Conservation (phyloP, 768 basidiomycete genomes). For the Suillus luteus region DNA sequence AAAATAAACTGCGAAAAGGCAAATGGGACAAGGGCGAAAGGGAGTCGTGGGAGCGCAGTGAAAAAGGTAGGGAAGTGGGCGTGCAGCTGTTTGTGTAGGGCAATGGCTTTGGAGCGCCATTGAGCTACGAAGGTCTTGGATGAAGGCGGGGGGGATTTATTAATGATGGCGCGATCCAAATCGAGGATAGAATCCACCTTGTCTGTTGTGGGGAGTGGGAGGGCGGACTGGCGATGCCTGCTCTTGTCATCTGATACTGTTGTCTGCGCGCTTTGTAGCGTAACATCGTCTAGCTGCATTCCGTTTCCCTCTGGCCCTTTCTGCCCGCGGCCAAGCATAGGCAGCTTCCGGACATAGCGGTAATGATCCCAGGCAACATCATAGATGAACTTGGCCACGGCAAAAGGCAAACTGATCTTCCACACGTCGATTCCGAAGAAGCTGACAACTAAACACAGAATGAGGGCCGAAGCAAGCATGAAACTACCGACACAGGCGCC, state of each 20-base stretch:
- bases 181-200: conserved; percentile 3
- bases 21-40: conserved; percentile 84
- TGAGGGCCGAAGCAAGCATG: conserved; percentile 65
- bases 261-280: not conserved
- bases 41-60: conserved; percentile 66
- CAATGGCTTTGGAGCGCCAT: not conserved
- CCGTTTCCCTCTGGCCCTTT: not conserved
- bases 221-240: not conserved
- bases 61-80: conserved; percentile 70
- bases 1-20: conserved; percentile 95
- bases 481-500: conserved; percentile 75
- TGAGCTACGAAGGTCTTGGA: not conserved
- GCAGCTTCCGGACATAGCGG: conserved; percentile 35
- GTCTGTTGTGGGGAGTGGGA: not conserved
- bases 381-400: conserved; percentile 65
- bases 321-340: conserved; percentile 18
- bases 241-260: not conserved
- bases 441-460: conserved; percentile 74
- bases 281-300: not conserved
- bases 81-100: conserved; percentile 17
- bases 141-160: not conserved
- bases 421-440: conserved; percentile 80
- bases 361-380: conserved; percentile 66
- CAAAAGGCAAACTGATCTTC: conserved; percentile 84
- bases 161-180: conserved; percentile 11